Evolutionary conservation across 805 yeast species (phyloP).

Genomic region (Sungouiozyma ichnusensis): DNA sequence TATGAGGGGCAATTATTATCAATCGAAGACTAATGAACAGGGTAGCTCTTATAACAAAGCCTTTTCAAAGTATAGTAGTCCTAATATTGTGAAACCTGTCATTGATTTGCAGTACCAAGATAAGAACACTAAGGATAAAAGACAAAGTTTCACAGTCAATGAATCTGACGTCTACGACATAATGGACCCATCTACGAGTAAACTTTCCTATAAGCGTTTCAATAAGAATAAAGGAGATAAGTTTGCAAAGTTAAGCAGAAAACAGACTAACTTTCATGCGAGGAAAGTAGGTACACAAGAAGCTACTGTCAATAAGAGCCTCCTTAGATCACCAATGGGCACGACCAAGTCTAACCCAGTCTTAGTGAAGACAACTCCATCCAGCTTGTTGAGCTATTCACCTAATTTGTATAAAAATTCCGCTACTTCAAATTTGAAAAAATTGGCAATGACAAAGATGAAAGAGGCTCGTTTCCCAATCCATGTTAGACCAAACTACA

Average conservation of each 20-base stretch:
- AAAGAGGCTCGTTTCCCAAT: constrained; percentile 19
- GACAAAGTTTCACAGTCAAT: neutral
- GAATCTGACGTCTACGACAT: neutral
- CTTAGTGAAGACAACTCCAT: constrained; percentile 7
- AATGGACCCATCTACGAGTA: neutral
- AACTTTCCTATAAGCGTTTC: neutral
- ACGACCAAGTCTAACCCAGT: neutral
- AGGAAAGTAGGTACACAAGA: too few species aligned
- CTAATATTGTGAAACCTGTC: neutral
- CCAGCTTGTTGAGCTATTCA: constrained; percentile 17
- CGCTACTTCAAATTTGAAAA: constrained; percentile 11
- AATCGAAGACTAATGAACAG: too few species aligned
- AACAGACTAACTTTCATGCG: too few species aligned
- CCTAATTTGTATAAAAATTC: constrained; percentile 13
- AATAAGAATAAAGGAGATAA: too few species aligned
- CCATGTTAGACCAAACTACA: constrained; percentile 13
- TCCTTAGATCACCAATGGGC: neutral
- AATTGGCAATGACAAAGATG: constrained; percentile 15
- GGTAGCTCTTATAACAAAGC: neutral
- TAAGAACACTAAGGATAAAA: too few species aligned
- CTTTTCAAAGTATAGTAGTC: neutral
- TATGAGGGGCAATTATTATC: neutral
- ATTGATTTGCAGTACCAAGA: too few species aligned
- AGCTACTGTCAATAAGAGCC: neutral
- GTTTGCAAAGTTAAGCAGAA: too few species aligned